Evolutionary conservation across 305 asterid genomes (phyloP), one percentile per base, ranked within the genome.

Genomic region (Solanum hybrid): DNA sequence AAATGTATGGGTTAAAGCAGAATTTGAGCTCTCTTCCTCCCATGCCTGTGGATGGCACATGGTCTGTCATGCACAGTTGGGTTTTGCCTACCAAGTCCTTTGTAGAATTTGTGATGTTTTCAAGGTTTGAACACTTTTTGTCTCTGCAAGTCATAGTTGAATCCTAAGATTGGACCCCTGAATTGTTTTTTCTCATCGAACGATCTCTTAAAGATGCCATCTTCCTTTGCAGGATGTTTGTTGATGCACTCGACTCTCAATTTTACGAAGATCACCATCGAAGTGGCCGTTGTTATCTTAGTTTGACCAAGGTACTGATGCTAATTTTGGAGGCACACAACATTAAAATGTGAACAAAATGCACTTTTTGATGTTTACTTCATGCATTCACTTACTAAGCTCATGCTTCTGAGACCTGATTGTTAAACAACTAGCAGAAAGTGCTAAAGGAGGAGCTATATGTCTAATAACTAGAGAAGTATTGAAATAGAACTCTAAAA

Each of bases 11-110:
- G 72, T 36, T 98, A 90, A 94, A 94, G 88, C 94, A 93, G 80
- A 93, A 94, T 91, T 85, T 93, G 90, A 95, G 92, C 85, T 92
- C 96, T 80, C 93, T 98, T 76, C 99, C 99, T 14, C 81, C 92
- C 71, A 97, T 98, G 99, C 98, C 99, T 71, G 89, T 87, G 10
- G 92, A 90, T 71, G 95, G 94, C 91, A 94, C 98, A 72, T 98
- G 99, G 99, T 94, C 99, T 77, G 99, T 94, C 91, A 97, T 94
- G 99, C 97, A 98, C 91, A 94, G 96, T 81, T 98, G 99, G 99
- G 96, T 89, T 89, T 93, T 97, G 90, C 99, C 99, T 6, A 97
- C 99, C 51, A 93, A 92, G 92, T 96, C 99, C 82, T 98, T 98
- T 91, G 37, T 96, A 92, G 99, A 98, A 94, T 95, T 98, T 88